Evolutionary conservation across 805 yeast genomes (phyloP).

Genomic region (Deakozyma indianensis): DNA sequence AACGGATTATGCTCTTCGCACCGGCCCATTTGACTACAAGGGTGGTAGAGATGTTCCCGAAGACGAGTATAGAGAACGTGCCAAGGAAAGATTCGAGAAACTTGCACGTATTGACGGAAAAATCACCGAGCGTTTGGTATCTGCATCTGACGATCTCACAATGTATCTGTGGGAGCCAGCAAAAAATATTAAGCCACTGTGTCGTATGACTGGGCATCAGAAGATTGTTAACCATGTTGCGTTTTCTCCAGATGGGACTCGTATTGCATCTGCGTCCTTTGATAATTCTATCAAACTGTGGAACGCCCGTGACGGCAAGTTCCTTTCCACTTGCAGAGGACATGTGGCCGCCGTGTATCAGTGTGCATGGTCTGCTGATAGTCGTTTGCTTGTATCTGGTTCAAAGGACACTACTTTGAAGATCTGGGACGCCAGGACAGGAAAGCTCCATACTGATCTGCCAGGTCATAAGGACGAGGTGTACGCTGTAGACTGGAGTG

Average conservation of each 20-base stretch:
- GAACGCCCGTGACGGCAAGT: constrained; percentile 91
- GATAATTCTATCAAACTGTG: constrained; percentile 91
- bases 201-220: constrained; percentile 96
- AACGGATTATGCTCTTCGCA: constrained; percentile 75
- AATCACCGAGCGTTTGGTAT: constrained; percentile 63
- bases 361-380: constrained; percentile 95
- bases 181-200: constrained; percentile 64
- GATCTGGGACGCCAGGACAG: constrained; percentile 88
- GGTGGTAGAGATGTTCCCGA: constrained; percentile 24
- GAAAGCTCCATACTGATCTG: constrained; percentile 71
- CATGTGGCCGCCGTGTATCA: constrained; percentile 98
- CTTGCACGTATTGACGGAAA: constrained; percentile 45
- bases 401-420: constrained; percentile 93
- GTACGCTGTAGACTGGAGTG: constrained; percentile 95
- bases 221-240: constrained; percentile 91
- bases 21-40: constrained; percentile 78
- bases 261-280: constrained; percentile 82
- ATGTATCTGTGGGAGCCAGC: constrained; percentile 96
- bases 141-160: constrained; percentile 95
- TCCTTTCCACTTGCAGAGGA: constrained; percentile 81
- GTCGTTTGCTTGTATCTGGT: constrained; percentile 79
- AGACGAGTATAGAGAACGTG: constrained; percentile 36
- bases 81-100: constrained; percentile 46
- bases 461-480: constrained; percentile 97
- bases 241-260: constrained; percentile 90